A percentile compares a stretch with the other conserved stretches of the same genome.
phyloP scores from a whole-genome alignment of 192 early-diverging fungal species.

The Linnemannia hyalina region DNA sequence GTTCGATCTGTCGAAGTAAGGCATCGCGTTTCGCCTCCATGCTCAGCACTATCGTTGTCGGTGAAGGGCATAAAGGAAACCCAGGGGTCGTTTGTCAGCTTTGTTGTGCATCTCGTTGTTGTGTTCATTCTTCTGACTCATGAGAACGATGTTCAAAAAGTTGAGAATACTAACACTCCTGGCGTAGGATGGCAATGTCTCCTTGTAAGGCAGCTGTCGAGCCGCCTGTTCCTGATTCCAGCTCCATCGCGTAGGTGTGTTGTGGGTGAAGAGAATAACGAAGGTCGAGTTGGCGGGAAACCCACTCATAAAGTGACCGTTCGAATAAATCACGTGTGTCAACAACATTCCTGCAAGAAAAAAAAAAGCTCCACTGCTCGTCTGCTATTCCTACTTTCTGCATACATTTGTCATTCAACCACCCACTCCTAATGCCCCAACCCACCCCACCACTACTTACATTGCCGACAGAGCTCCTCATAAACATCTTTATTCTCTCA shows the following conservation, averaged over 20 bases:
- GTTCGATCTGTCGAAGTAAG: slow-evolving; percentile 31
- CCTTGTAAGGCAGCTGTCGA: slow-evolving; percentile 21
- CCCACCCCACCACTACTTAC: slow-evolving; percentile 15
- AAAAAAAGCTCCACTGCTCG: background rate
- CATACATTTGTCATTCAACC: background rate
- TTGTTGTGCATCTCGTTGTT: background rate
- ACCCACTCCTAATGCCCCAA: background rate
- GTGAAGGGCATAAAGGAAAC: background rate
- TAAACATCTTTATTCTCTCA: slow-evolving; percentile 31
- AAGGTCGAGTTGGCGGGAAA: background rate
- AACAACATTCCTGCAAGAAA: too few species aligned
- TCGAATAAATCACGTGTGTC: background rate
- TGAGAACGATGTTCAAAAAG: background rate
- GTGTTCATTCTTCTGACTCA: background rate
- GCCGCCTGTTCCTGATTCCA: slow-evolving; percentile 10
- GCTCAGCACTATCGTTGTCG: slow-evolving; percentile 14
- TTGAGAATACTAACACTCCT: slow-evolving; percentile 19
- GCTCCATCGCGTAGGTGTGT: background rate
- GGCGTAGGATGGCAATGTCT: slow-evolving; percentile 43
- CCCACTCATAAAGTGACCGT: background rate
- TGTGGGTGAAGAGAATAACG: background rate
- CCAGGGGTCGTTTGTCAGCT: background rate
- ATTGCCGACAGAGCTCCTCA: slow-evolving; percentile 33
- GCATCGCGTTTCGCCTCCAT: slow-evolving; percentile 32
- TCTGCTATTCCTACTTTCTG: background rate